Percentiles rank a stretch among this genome's conserved stretches.
phyloP scores from a whole-genome alignment of 2,329 filamentous ascomycete species.

The Verticillium albo-atrum region DNA sequence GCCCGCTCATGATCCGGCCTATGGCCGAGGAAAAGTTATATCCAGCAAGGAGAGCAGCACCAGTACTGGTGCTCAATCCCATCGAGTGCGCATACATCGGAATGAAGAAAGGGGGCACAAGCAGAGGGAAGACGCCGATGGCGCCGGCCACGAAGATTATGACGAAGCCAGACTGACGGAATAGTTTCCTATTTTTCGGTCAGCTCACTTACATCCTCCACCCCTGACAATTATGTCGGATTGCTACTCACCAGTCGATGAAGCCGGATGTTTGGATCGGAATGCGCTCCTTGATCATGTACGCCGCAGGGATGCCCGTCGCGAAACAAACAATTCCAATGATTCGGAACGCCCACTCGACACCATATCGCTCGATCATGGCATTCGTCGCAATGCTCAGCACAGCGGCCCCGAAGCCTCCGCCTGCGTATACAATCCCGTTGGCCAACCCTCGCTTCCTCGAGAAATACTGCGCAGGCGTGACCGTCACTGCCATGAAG shows the following conservation, averaged over 20 bases:
- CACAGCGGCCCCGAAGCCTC: slow-evolving; percentile 51
- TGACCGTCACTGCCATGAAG: slow-evolving; percentile 32
- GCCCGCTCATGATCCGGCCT: slow-evolving; percentile 50
- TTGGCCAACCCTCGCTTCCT: slow-evolving; percentile 50
- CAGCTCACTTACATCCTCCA: not conserved
- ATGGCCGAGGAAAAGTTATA: slow-evolving; percentile 59
- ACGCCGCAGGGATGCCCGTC: slow-evolving; percentile 53
- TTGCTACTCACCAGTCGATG: slow-evolving; percentile 37
- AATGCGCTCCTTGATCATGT: slow-evolving; percentile 43
- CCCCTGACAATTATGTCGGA: not conserved
- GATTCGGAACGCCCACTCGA: slow-evolving; percentile 48
- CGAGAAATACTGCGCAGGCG: slow-evolving; percentile 51
- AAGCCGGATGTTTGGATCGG: slow-evolving; percentile 32
- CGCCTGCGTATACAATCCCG: slow-evolving; percentile 48
- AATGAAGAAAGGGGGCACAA: slow-evolving; percentile 58
- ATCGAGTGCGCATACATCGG: slow-evolving; percentile 52
- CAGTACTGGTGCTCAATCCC: slow-evolving; percentile 44
- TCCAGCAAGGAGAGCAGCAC: slow-evolving; percentile 54
- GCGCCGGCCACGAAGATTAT: slow-evolving; percentile 49
- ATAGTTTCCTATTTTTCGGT: slow-evolving; percentile 16
- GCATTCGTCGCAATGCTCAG: slow-evolving; percentile 45
- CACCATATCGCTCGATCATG: slow-evolving; percentile 39
- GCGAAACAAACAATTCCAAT: slow-evolving; percentile 42
- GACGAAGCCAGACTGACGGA: slow-evolving; percentile 45
- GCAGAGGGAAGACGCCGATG: slow-evolving; percentile 56